phyloP scores from a whole-genome alignment of 148 eudicot genomes.

The Dianthus caryophyllus region DNA sequence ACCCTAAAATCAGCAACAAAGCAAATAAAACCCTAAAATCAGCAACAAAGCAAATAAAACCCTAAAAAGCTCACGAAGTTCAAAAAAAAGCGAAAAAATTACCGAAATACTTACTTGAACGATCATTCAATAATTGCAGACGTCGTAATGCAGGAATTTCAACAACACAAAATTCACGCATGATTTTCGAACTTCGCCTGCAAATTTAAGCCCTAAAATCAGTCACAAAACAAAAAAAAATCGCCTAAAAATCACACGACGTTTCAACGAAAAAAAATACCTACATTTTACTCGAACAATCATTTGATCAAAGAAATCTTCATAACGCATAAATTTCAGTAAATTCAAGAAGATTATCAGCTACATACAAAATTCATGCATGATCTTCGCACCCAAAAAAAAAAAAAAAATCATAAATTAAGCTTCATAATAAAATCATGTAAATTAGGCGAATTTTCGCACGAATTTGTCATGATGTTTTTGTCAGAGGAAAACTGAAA shows the following conservation, averaged over 20 bases:
- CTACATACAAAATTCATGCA: no score
- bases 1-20: neutral
- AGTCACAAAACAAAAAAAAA: neutral
- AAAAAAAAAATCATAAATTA: no score
- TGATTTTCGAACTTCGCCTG: no score
- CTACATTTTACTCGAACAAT: neutral
- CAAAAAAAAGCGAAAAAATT: neutral
- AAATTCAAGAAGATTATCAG: neutral
- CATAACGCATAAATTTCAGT: no score
- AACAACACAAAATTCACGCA: no score
- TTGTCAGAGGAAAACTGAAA: no score
- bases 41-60: neutral
- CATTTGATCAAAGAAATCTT: neutral
- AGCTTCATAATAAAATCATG: no score
- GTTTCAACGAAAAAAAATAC: neutral
- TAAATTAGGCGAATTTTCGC: no score
- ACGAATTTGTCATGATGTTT: no score
- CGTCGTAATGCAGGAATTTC: no score
- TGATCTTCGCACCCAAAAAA: no score
- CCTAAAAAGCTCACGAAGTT: neutral
- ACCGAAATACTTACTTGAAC: neutral
- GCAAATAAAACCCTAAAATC: neutral
- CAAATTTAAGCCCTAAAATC: neutral
- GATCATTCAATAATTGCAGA: neutral
- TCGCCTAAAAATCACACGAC: neutral